Percentiles rank a stretch among this genome's conserved stretches.
phyloP scores from a whole-genome alignment of 2,329 filamentous ascomycete species.

The Pseudogymnoascus sp. region DNA sequence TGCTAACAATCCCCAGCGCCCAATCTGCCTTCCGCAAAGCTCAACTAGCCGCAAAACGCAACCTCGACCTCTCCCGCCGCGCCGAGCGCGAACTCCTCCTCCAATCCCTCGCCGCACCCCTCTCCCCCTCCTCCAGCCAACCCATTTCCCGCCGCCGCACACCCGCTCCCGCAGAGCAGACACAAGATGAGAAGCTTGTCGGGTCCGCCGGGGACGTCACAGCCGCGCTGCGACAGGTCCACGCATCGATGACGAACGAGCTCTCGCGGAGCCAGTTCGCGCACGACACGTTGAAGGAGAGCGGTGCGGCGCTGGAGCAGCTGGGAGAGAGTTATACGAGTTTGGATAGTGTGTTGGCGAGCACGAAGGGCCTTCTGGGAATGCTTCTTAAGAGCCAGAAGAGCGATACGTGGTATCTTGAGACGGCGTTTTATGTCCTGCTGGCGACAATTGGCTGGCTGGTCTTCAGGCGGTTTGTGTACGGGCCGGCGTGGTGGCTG shows the following conservation, averaged over 20 bases:
- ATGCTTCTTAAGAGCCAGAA: slow-evolving; percentile 82
- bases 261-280: slow-evolving; percentile 82
- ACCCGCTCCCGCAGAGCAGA: slow-evolving; percentile 22
- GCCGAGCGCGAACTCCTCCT: slow-evolving; percentile 72
- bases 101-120: slow-evolving; percentile 47
- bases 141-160: slow-evolving; percentile 30
- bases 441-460: slow-evolving; percentile 74
- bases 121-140: slow-evolving; percentile 21
- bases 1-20: slow-evolving; percentile 32
- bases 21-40: slow-evolving; percentile 70
- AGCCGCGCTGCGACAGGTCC: slow-evolving; percentile 70
- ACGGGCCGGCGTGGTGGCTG: slow-evolving; percentile 86
- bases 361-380: slow-evolving; percentile 65
- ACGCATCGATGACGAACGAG: slow-evolving; percentile 78
- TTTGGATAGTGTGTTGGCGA: slow-evolving; percentile 68
- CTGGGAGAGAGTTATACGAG: slow-evolving; percentile 74
- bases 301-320: slow-evolving; percentile 70
- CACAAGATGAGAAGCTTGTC: slow-evolving; percentile 62
- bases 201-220: slow-evolving; percentile 79
- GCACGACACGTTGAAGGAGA: slow-evolving; percentile 78
- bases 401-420: slow-evolving; percentile 95
- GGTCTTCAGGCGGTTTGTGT: slow-evolving; percentile 73
- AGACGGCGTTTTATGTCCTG: slow-evolving; percentile 80
- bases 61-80: slow-evolving; percentile 62
- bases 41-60: slow-evolving; percentile 69